These are phyloP conservation scores for Stagonosporopsis vannaccii DNA, from an alignment of 2,329 filamentous ascomycete genomes.

Conservation along the genomic window DNA sequence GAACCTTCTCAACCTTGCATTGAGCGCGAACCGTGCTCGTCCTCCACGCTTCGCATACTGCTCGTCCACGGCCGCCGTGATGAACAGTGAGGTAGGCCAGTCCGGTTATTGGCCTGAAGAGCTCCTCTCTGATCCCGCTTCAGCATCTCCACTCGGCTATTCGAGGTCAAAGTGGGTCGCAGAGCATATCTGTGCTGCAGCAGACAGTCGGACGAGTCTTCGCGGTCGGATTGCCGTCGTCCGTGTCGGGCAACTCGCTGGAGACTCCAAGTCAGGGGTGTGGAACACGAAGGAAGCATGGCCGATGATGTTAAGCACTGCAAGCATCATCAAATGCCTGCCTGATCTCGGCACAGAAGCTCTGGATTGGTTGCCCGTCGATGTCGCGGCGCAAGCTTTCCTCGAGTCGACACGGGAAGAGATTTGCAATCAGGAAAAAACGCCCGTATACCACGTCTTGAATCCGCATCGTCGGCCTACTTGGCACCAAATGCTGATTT, in stretches of 20 bases:
- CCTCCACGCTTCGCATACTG: conserved; percentile 58
- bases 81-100: conserved; percentile 31
- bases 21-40: conserved; percentile 39
- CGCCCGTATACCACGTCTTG: conserved; percentile 58
- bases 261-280: conserved; percentile 37
- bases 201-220: conserved; percentile 41
- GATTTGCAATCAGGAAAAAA: conserved; percentile 5
- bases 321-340: conserved; percentile 36
- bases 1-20: conserved; percentile 58
- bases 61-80: conserved; percentile 59
- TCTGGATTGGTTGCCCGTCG: conserved; percentile 45
- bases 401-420: conserved; percentile 43
- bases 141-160: conserved; percentile 62
- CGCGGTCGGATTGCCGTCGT: conserved; percentile 40
- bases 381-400: conserved; percentile 58
- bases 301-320: conserved; percentile 48
- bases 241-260: conserved; percentile 53
- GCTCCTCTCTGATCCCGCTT: conserved; percentile 51
- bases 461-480: conserved; percentile 54
- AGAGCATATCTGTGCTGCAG: conserved; percentile 60
- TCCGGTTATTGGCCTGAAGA: conserved; percentile 50
- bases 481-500: conserved; percentile 58
- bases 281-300: conserved; percentile 46
- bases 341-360: conserved; percentile 39
- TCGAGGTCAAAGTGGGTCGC: conserved; percentile 65